Evolutionary conservation across 768 basidiomycete species (phyloP).

Genomic region (Agaricus subrufescens): DNA sequence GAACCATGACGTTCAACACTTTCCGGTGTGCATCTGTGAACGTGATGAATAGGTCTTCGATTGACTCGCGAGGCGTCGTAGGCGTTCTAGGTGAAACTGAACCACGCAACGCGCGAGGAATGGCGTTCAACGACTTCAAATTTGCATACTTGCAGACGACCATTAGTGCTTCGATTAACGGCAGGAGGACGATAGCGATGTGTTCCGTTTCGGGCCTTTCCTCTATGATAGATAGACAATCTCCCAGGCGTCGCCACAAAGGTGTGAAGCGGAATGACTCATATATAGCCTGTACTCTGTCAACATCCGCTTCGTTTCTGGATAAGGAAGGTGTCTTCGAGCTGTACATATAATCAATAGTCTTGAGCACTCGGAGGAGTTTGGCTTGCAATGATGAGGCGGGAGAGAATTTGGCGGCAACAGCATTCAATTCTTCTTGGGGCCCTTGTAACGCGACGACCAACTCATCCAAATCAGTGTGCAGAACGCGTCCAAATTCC

Average conservation of each 20-base stretch:
- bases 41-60: conserved; percentile 87
- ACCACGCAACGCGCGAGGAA: conserved; percentile 51
- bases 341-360: conserved; percentile 95
- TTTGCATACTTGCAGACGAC: conserved; percentile 96
- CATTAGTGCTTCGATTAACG: conserved; percentile 95
- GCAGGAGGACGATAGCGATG: conserved; percentile 87
- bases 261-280: conserved; percentile 87
- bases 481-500: conserved; percentile 75
- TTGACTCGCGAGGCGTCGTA: conserved; percentile 64
- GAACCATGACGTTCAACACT: conserved; percentile 94
- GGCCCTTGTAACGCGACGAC: conserved; percentile 54
- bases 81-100: conserved; percentile 69
- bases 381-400: conserved; percentile 97
- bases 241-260: conserved; percentile 87
- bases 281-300: conserved; percentile 86
- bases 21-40: conserved; percentile 95
- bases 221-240: conserved; percentile 81
- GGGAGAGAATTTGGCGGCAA: conserved; percentile 88
- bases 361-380: conserved; percentile 90
- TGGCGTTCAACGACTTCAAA: conserved; percentile 44
- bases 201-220: conserved; percentile 78
- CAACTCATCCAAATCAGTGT: conserved; percentile 75
- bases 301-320: conserved; percentile 45
- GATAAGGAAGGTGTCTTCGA: conserved; percentile 39
- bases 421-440: conserved; percentile 55